phyloP scores from a whole-genome alignment of 2,329 filamentous ascomycete genomes.

The Epichloe glyceriae region DNA sequence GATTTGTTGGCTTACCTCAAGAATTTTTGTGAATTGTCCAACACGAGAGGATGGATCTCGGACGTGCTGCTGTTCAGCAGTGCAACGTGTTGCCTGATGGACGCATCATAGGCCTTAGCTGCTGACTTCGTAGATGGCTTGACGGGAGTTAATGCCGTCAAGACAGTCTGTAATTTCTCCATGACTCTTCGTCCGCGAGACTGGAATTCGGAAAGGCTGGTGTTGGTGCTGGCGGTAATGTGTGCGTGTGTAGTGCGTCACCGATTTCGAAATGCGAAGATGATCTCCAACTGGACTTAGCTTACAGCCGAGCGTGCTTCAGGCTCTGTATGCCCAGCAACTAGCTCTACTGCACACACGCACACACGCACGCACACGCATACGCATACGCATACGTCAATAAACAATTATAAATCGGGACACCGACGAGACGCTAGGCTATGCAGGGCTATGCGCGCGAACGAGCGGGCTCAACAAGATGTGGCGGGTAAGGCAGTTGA shows the following conservation, averaged over 20 bases:
- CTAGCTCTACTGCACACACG: neutral
- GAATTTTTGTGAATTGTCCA: constrained; percentile 23
- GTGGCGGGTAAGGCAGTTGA: too few species aligned
- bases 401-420: too few species aligned
- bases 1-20: constrained; percentile 22
- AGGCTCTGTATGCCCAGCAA: neutral
- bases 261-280: neutral
- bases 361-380: too few species aligned
- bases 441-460: too few species aligned
- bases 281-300: neutral
- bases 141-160: constrained; percentile 1
- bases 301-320: neutral
- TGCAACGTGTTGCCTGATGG: constrained; percentile 4
- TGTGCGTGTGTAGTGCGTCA: neutral
- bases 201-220: neutral
- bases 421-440: too few species aligned
- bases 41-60: constrained; percentile 14
- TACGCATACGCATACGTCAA: neutral
- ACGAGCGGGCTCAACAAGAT: too few species aligned
- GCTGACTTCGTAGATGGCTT: neutral
- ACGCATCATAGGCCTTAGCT: constrained; percentile 1
- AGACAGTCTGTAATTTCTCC: neutral
- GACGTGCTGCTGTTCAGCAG: neutral
- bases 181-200: neutral
- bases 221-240: neutral